These are phyloP conservation scores for Syzygium aromaticum DNA, from an alignment of 345 rosid genomes.

Conservation along the genomic window DNA sequence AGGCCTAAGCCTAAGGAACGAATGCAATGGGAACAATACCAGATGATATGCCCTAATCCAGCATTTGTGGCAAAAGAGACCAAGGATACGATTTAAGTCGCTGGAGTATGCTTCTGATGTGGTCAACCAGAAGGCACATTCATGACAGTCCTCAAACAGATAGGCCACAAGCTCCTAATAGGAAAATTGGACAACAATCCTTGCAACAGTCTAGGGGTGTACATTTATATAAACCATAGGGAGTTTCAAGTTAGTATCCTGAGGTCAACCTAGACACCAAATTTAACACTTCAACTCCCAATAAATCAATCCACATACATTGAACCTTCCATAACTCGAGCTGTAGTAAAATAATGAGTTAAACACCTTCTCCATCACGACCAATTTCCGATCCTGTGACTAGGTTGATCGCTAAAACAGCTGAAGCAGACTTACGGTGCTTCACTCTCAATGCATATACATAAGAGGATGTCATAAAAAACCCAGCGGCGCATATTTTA, in stretches of 20 bases:
- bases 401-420: not conserved
- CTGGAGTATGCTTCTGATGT: not conserved
- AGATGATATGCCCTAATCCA: not conserved
- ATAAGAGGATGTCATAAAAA: not conserved
- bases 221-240: not conserved
- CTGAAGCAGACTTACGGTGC: not conserved
- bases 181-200: not conserved
- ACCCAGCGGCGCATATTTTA: not conserved
- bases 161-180: not conserved
- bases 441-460: not conserved
- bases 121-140: not conserved
- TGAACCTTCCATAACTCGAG: not conserved
- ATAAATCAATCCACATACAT: not conserved
- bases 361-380: not conserved
- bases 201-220: not conserved
- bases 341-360: not conserved
- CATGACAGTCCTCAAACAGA: not conserved
- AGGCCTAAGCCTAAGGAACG: not conserved
- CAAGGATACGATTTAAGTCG: not conserved
- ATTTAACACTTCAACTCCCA: not conserved
- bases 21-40: not conserved
- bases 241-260: not conserved
- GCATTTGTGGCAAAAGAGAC: not conserved
- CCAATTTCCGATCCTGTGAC: not conserved
- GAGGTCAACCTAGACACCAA: not conserved